Conservation (phyloP, 2,329 filamentous ascomycete genomes). For the Diaporthe velutina region DNA sequence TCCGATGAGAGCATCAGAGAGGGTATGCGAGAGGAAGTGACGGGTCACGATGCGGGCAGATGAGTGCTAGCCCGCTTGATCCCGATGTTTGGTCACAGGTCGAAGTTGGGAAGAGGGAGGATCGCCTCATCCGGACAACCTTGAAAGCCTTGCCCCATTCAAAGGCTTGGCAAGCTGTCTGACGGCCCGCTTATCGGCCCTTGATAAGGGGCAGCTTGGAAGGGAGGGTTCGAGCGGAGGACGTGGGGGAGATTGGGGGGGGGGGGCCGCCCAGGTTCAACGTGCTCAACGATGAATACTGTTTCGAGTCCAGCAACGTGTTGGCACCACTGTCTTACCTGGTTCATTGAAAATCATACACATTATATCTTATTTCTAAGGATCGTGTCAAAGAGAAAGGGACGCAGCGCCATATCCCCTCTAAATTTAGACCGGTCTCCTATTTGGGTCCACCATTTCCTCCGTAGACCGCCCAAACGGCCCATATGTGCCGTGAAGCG, state of each 20-base stretch:
- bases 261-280: background rate
- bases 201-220: conserved; percentile 3
- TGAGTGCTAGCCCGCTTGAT: conserved; percentile 33
- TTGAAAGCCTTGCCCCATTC: conserved; percentile 38
- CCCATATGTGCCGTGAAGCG: background rate
- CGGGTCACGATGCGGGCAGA: conserved; percentile 32
- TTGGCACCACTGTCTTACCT: background rate
- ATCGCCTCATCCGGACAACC: conserved; percentile 37
- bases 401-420: background rate
- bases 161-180: conserved; percentile 9
- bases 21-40: background rate
- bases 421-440: conserved; percentile 5
- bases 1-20: background rate
- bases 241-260: background rate
- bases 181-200: conserved; percentile 14
- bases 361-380: background rate
- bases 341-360: background rate
- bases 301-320: background rate
- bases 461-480: background rate
- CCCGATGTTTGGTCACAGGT: conserved; percentile 33
- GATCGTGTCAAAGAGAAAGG: background rate
- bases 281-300: background rate
- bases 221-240: background rate
- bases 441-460: background rate
- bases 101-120: conserved; percentile 33